Percentiles rank a stretch among this genome's conserved stretches.
Evolutionary conservation across 2,329 filamentous ascomycete genomes (phyloP).

Genomic region (Stachybotrys chartarum): DNA sequence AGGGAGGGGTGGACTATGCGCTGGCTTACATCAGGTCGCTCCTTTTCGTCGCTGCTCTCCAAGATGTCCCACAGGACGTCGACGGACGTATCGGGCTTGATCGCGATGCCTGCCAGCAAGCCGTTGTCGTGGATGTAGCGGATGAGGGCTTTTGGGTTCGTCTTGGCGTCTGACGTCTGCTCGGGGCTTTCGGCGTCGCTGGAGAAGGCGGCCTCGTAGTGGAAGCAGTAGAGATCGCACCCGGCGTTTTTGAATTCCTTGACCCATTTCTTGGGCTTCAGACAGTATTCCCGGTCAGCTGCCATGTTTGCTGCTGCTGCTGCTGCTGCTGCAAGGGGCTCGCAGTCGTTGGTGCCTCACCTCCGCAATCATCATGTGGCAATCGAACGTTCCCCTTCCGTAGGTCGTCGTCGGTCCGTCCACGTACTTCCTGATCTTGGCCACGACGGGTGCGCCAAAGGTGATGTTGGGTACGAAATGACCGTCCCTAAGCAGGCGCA

Average conservation of each 20-base stretch:
- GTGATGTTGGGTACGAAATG: slow-evolving; percentile 99
- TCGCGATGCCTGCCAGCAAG: slow-evolving; percentile 86
- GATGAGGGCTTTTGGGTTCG: slow-evolving; percentile 78
- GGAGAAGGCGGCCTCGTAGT: slow-evolving; percentile 93
- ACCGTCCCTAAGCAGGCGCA: slow-evolving; percentile 62
- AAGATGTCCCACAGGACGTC: slow-evolving; percentile 90
- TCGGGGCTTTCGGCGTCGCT: slow-evolving; percentile 77
- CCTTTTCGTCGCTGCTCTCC: slow-evolving; percentile 62
- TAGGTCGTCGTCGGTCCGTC: slow-evolving; percentile 60
- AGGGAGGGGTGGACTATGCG: background rate
- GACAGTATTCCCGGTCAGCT: background rate
- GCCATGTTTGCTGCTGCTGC: background rate
- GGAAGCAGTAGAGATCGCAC: slow-evolving; percentile 99
- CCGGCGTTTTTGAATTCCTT: slow-evolving; percentile 89
- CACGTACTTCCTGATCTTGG: slow-evolving; percentile 84
- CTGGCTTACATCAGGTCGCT: slow-evolving; percentile 76
- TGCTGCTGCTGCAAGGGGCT: background rate
- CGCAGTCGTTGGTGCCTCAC: slow-evolving; percentile 36
- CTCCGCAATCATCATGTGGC: slow-evolving; percentile 99
- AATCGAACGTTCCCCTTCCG: slow-evolving; percentile 92
- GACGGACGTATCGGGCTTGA: slow-evolving; percentile 87
- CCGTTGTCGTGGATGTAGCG: slow-evolving; percentile 83
- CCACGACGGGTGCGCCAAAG: slow-evolving; percentile 90
- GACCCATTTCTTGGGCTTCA: slow-evolving; percentile 94
- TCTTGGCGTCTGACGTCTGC: slow-evolving; percentile 60